Percentiles rank a stretch among this genome's conserved stretches.
Evolutionary conservation across 1,284 basidiomycete genomes (phyloP).

Genomic region (Boletus hoseneyae): DNA sequence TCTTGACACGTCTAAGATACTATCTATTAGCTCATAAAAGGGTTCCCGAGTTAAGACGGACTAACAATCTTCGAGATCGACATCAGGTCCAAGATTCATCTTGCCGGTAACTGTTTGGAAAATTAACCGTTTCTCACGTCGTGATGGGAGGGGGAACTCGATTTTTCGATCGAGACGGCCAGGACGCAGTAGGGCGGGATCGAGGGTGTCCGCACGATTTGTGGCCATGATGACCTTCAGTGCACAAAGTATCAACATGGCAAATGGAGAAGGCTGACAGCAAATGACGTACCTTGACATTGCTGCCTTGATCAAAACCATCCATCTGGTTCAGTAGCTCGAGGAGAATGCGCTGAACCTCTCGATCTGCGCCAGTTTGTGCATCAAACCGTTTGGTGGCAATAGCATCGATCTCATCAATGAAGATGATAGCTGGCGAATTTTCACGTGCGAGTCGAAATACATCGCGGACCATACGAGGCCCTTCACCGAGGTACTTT

Average conservation of each 20-base stretch:
- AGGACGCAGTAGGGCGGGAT: slow-evolving; percentile 95
- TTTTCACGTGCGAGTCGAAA: slow-evolving; percentile 98
- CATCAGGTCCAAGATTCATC: slow-evolving; percentile 98
- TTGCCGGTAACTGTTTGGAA: slow-evolving; percentile 98
- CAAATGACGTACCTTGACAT: slow-evolving; percentile 78
- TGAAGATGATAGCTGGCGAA: slow-evolving; percentile 98
- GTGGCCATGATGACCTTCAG: slow-evolving; percentile 96
- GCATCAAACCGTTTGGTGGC: slow-evolving; percentile 99
- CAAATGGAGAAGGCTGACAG: not conserved
- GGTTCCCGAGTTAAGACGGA: slow-evolving; percentile 11
- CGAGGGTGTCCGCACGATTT: slow-evolving; percentile 93
- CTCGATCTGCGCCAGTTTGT: slow-evolving; percentile 97
- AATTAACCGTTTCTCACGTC: slow-evolving; percentile 95
- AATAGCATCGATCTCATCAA: slow-evolving; percentile 99
- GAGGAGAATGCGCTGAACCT: slow-evolving; percentile 98
- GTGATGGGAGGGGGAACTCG: slow-evolving; percentile 93
- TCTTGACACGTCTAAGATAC: slow-evolving; percentile 80
- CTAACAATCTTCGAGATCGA: slow-evolving; percentile 97
- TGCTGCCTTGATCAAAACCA: slow-evolving; percentile 98
- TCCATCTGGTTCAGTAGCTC: slow-evolving; percentile 99
- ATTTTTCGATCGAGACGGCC: slow-evolving; percentile 99
- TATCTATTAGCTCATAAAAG: slow-evolving; percentile 9
- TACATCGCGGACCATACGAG: slow-evolving; percentile 99
- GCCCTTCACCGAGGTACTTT: slow-evolving; percentile 99
- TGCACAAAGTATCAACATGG: slow-evolving; percentile 1